phyloP scores from a whole-genome alignment of 1,284 basidiomycete genomes.

The Puccinia triticina region DNA sequence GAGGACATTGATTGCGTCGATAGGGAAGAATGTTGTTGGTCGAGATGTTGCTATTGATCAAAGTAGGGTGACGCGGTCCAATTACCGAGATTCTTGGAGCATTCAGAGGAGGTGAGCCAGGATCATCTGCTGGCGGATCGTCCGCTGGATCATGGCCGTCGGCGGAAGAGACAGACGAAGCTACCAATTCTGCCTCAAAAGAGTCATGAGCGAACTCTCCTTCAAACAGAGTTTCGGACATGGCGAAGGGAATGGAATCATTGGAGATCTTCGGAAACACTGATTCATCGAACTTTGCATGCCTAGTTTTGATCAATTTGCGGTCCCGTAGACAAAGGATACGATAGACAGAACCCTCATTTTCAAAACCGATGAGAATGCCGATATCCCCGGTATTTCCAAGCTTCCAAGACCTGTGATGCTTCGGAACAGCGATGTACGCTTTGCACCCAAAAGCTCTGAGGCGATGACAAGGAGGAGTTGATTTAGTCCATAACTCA shows the following conservation, averaged over 20 bases:
- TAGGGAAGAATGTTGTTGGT: not conserved
- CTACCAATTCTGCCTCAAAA: too few species aligned
- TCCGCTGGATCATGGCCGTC: too few species aligned
- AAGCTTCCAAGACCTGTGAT: not conserved
- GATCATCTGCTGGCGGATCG: too few species aligned
- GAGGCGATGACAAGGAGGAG: not conserved
- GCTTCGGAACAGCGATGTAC: not conserved
- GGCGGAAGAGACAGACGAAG: too few species aligned
- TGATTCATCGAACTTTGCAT: not conserved
- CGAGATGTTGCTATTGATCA: not conserved
- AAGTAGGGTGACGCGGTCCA: too few species aligned
- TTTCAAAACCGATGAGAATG: slow-evolving; percentile 1
- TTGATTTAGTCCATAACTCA: not conserved
- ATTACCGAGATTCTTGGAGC: too few species aligned
- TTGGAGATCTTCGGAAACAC: not conserved
- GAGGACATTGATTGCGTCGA: too few species aligned
- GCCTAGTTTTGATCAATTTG: not conserved
- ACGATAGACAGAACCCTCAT: not conserved
- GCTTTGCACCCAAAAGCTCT: not conserved
- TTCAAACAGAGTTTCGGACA: too few species aligned
- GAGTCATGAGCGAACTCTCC: too few species aligned
- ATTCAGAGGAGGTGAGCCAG: too few species aligned
- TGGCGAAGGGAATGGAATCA: too few species aligned
- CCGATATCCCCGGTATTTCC: not conserved
- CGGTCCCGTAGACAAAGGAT: not conserved